Percentiles rank a stretch among this genome's conserved stretches.
Evolutionary conservation across 2,329 filamentous ascomycete species (phyloP).

Genomic region (Trichoderma gracile): DNA sequence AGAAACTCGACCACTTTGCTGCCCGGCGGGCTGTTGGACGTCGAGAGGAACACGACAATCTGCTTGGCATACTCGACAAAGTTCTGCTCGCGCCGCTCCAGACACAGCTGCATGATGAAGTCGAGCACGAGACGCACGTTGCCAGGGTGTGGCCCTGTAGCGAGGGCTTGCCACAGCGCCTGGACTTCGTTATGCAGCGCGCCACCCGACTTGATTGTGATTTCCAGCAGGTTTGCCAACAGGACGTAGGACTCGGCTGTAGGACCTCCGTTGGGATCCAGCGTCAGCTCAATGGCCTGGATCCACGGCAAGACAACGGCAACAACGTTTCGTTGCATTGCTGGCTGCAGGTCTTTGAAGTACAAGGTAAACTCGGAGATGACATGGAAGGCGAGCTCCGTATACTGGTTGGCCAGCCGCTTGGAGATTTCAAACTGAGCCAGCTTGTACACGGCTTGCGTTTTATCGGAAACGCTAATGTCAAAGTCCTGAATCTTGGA

Average conservation of each 20-base stretch:
- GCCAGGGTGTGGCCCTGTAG: conserved; percentile 86
- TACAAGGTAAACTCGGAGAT: conserved; percentile 95
- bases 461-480: conserved; percentile 98
- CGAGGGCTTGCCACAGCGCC: conserved; percentile 93
- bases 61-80: conserved; percentile 98
- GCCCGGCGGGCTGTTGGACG: conserved; percentile 70
- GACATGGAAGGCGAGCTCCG: conserved; percentile 85
- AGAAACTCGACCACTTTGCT: conserved; percentile 94
- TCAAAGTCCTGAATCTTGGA: conserved; percentile 97
- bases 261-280: conserved; percentile 88
- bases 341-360: conserved; percentile 82
- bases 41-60: conserved; percentile 93
- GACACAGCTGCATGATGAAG: conserved; percentile 91
- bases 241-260: conserved; percentile 93
- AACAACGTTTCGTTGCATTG: conserved; percentile 88
- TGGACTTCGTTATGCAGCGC: conserved; percentile 95
- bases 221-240: conserved; percentile 90
- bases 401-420: conserved; percentile 81
- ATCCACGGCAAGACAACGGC: conserved; percentile 96
- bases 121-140: conserved; percentile 94
- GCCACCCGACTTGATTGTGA: conserved; percentile 88
- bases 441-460: conserved; percentile 94
- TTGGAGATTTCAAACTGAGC: conserved; percentile 97
- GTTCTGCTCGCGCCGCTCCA: conserved; percentile 94
- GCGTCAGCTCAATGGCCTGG: conserved; percentile 85